These are phyloP conservation scores for Paxillus involutus DNA, from an alignment of 768 basidiomycete genomes.

Conservation along the genomic window DNA sequence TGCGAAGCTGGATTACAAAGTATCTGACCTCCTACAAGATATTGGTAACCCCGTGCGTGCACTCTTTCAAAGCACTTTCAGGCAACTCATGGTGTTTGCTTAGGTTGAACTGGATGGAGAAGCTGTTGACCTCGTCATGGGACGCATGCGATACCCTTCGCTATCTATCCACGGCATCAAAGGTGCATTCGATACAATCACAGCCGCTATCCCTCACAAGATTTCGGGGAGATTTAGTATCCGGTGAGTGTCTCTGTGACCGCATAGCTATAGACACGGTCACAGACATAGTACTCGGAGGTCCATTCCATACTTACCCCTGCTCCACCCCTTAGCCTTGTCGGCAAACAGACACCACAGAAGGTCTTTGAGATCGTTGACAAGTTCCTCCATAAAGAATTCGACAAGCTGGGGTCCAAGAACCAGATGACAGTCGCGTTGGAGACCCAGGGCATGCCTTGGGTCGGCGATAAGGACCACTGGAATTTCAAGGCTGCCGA, in stretches of 20 bases:
- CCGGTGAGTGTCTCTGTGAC: constrained; percentile 60
- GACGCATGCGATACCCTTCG: constrained; percentile 59
- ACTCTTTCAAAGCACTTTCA: not conserved
- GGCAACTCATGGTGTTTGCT: constrained; percentile 35
- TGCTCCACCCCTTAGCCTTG: constrained; percentile 43
- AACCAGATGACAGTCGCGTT: constrained; percentile 68
- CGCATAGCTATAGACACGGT: constrained; percentile 11
- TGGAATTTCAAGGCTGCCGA: constrained; percentile 89
- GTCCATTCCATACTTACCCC: not conserved
- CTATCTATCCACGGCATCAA: constrained; percentile 67
- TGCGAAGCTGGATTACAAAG: constrained; percentile 62
- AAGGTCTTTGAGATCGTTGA: constrained; percentile 63
- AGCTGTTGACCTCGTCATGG: constrained; percentile 53
- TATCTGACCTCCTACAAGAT: constrained; percentile 61
- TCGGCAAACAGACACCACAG: constrained; percentile 79
- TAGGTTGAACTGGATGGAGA: no score
- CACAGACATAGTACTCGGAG: not conserved
- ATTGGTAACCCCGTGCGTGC: not conserved
- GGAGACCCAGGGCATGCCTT: constrained; percentile 77
- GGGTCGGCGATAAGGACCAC: constrained; percentile 76
- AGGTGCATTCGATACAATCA: constrained; percentile 56
- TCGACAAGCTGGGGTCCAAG: constrained; percentile 77
- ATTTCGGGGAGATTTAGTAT: constrained; percentile 62
- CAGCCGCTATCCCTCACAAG: constrained; percentile 62
- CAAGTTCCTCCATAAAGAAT: constrained; percentile 68